Evolutionary conservation across 2,329 filamentous ascomycete species (phyloP), one percentile per base, ranked within the genome.

Genomic region (Zasmidium citrigriseum): DNA sequence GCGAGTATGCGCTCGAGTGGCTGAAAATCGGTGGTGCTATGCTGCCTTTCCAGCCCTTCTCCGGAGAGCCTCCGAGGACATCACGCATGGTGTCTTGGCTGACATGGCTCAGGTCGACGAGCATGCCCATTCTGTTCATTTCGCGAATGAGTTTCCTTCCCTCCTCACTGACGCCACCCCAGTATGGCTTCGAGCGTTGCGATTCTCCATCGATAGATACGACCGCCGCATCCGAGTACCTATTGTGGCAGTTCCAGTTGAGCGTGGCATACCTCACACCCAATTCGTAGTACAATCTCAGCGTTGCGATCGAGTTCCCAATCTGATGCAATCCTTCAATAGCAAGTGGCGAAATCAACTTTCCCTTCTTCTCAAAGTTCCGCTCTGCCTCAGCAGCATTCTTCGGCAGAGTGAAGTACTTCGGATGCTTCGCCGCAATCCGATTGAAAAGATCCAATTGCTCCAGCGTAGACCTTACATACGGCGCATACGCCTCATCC

Each of bases 81-180:
- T 96, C 90, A 5, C 86, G 78, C 90, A 96, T 95, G 0, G 93
- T 96, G 59, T 93, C 89, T 57, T 85, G 83, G 67, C 89, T 83
- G 22, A 87, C 86, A 73, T 97, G 93, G 5, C 89, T 83, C 34
- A 97, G 81, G 71, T 97, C 93, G 44, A 98, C 89, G n/a, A 97
- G 86, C 87, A 97, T 92, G 23, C 93, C 93, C 1, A 97, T 79
- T 2, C 93, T 85, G 73, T 97, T 98, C 93, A 98, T 97, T 78
- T 98, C 93, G 34, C 80, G 80, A 46, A 98, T 80, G 0, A 97
- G 76, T 12, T 80, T 72, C 52, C 84, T 83, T 3, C 93, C 93
- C 1, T 82, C 81, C 0, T 82, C 78, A 59, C 89, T 93, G 1
- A 98, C 80, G 1, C 93, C 93, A 53, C 82, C 78, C 84, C 87